Evolutionary conservation across 352 stramenopile genomes (phyloP).

Genomic region (Phytophthora aleatoria): DNA sequence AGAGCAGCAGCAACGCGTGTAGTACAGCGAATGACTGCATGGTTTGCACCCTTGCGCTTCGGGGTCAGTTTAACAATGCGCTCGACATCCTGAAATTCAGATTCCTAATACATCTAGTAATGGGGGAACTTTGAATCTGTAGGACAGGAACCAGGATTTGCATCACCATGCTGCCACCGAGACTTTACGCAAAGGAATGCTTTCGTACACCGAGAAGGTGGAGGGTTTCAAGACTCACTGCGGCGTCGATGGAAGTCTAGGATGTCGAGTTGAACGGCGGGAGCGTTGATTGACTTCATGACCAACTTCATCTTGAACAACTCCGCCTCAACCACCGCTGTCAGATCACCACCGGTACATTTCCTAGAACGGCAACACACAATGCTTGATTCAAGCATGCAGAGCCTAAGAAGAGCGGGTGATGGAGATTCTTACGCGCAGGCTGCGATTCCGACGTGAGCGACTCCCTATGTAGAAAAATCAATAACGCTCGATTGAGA

Average conservation of each 20-base stretch:
- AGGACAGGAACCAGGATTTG: conserved; percentile 32
- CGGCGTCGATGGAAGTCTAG: too few species aligned
- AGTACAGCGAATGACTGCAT: conserved; percentile 18
- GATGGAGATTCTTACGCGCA: too few species aligned
- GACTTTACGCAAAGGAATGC: neutral
- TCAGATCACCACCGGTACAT: conserved; percentile 2
- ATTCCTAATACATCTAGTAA: conserved; percentile 1
- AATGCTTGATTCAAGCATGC: too few species aligned
- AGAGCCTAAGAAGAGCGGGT: too few species aligned
- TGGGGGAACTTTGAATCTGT: conserved; percentile 16
- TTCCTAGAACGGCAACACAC: neutral
- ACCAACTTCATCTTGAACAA: conserved; percentile 7
- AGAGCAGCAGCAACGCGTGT: conserved; percentile 20
- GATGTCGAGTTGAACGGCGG: neutral
- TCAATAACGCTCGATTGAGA: neutral
- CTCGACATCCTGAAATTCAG: neutral
- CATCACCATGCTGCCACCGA: neutral
- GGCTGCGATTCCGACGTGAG: too few species aligned
- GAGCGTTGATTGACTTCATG: neutral
- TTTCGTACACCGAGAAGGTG: conserved; percentile 6
- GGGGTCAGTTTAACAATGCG: conserved; percentile 14
- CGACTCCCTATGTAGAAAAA: too few species aligned
- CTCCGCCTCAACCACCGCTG: conserved; percentile 9
- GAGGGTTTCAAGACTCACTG: neutral
- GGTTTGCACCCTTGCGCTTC: neutral